Percentiles rank a stretch among this genome's conserved stretches.
These are phyloP conservation scores for Lasiodiplodia sp. DNA, from an alignment of 2,329 filamentous ascomycete species.

Conservation along the genomic window DNA sequence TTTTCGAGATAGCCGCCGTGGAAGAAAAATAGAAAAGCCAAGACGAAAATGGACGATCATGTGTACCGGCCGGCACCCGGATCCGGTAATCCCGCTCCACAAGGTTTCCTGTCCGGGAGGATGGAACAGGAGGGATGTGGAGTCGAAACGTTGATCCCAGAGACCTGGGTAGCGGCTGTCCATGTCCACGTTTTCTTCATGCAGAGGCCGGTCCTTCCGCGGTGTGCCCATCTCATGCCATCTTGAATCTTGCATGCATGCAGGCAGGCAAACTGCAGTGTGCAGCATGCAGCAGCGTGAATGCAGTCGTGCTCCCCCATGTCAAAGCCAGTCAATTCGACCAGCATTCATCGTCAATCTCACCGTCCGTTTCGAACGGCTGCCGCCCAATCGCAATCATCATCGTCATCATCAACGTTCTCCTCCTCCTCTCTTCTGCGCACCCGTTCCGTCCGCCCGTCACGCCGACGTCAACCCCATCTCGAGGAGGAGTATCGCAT, in stretches of 20 bases:
- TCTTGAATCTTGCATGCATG: constrained; percentile 25
- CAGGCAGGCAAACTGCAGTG: constrained; percentile 1
- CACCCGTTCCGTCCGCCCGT: background rate
- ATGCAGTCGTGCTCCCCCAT: constrained; percentile 3
- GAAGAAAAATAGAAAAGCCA: background rate
- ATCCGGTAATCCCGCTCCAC: constrained; percentile 19
- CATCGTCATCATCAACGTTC: background rate
- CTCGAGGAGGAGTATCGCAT: constrained; percentile 24
- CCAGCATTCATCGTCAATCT: background rate
- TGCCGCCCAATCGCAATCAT: background rate
- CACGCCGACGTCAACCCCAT: constrained; percentile 27
- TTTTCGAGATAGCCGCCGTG: constrained; percentile 19
- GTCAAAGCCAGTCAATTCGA: constrained; percentile 3
- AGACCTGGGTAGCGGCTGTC: constrained; percentile 1
- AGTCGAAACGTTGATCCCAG: constrained; percentile 4
- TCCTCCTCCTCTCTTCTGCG: constrained; percentile 1
- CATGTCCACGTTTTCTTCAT: constrained; percentile 27
- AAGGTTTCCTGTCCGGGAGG: background rate
- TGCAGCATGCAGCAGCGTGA: constrained; percentile 5
- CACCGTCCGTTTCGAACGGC: constrained; percentile 3
- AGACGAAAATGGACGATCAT: constrained; percentile 16
- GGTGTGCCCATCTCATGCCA: constrained; percentile 23
- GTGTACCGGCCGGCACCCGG: constrained; percentile 6
- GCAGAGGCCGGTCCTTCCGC: background rate
- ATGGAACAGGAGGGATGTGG: constrained; percentile 1